Evolutionary conservation across 495 filamentous ascomycete genomes (phyloP).

Genomic region (Daldinia vernicosa): DNA sequence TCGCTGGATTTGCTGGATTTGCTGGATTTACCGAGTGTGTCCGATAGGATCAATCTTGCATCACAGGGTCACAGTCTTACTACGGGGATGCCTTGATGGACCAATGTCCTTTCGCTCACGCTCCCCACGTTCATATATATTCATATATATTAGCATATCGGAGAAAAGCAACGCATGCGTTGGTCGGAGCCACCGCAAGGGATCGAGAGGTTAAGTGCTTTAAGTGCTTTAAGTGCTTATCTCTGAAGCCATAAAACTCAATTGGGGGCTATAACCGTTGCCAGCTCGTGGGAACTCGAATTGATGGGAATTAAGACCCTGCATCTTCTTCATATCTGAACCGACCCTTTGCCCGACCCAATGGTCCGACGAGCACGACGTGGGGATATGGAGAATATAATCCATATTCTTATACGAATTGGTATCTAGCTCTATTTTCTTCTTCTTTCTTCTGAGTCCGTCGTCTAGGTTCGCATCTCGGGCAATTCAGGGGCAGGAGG

Average conservation of each 20-base stretch:
- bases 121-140: constrained; percentile 37
- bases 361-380: constrained; percentile 20
- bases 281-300: constrained; percentile 16
- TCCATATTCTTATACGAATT: constrained; percentile 30
- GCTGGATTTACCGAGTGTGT: constrained; percentile 33
- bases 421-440: constrained; percentile 4
- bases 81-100: constrained; percentile 31
- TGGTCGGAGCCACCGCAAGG: constrained; percentile 34
- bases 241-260: constrained; percentile 28
- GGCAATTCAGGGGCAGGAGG: constrained; percentile 22
- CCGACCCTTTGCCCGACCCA: constrained; percentile 11
- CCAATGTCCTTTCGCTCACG: constrained; percentile 29
- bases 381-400: constrained; percentile 24
- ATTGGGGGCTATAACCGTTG: constrained; percentile 26
- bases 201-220: constrained; percentile 27
- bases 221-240: constrained; percentile 38
- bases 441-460: constrained; percentile 1
- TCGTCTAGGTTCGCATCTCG: constrained; percentile 11
- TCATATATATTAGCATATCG: constrained; percentile 35
- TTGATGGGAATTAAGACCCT: constrained; percentile 23
- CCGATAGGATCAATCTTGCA: constrained; percentile 37
- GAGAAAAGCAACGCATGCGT: constrained; percentile 40
- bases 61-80: constrained; percentile 40
- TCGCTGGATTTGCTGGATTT: constrained; percentile 37
- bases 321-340: constrained; percentile 30